Percentiles rank a stretch among this genome's conserved stretches.
These are phyloP conservation scores for Fusarium continuum DNA, from an alignment of 2,329 filamentous ascomycete genomes.

Conservation along the genomic window DNA sequence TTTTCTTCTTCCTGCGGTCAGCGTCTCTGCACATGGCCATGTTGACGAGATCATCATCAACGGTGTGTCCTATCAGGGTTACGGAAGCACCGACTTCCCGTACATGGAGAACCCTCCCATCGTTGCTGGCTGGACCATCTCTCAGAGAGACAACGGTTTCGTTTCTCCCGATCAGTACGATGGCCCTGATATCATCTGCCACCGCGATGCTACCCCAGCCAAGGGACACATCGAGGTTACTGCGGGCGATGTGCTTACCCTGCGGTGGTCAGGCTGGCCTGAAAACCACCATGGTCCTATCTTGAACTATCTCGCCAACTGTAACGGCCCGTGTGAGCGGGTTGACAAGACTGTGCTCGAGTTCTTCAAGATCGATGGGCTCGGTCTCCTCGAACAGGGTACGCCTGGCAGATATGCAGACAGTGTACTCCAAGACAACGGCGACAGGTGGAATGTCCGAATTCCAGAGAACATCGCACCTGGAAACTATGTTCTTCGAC, in stretches of 20 bases:
- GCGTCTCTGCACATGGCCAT: conserved; percentile 52
- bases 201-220: conserved; percentile 53
- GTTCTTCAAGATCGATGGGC: conserved; percentile 59
- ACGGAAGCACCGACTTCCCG: conserved; percentile 50
- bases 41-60: conserved; percentile 55
- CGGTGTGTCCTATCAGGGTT: conserved; percentile 54
- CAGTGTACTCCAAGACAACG: conserved; percentile 58
- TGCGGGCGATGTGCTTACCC: conserved; percentile 56
- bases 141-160: conserved; percentile 56
- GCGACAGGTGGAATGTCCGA: conserved; percentile 60
- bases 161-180: conserved; percentile 57
- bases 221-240: conserved; percentile 52
- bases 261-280: conserved; percentile 62
- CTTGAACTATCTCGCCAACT: conserved; percentile 57
- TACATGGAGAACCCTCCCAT: conserved; percentile 50
- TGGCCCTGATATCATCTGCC: conserved; percentile 59
- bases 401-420: conserved; percentile 52
- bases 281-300: conserved; percentile 59
- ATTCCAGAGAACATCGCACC: conserved; percentile 58
- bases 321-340: conserved; percentile 53
- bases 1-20: conserved; percentile 14
- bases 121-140: conserved; percentile 53
- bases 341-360: conserved; percentile 54
- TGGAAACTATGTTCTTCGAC: conserved; percentile 64
- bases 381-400: conserved; percentile 50